Evolutionary conservation across 257 asterid genomes (phyloP), one percentile per base, ranked within the genome.

Genomic region (Echites panduratus): DNA sequence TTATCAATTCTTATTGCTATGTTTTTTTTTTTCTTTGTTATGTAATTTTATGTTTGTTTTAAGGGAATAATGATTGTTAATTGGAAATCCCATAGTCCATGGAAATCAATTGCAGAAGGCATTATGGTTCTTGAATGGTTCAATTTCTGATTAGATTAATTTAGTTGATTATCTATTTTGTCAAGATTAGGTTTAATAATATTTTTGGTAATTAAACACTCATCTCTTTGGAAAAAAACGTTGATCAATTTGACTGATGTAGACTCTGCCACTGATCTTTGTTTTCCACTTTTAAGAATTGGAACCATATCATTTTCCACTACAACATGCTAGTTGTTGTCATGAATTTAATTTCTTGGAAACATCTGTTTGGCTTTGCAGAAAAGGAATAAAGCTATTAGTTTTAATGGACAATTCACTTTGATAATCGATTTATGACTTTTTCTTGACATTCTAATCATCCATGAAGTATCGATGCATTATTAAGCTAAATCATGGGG

Each of bases 291-390:
- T 59, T 57, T 35, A 20, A 59, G 22, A 61, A 70, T 61, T 70
- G 79, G 63, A 76, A 61, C 56, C 62, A 45, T 26, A 70, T 70
- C 75, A 76, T 38, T 48, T 35, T 48, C 75, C 79, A 70, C 72
- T 70, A 76, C 71, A 49, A 19, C 50, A 17, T 56, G 44, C 20
- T 75, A 29, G 74, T 56, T 56, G 48, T 29, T 44, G 9, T 67
- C 61, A 61, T 40, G 56, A 59, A 7, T 44, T 48, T 47, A 65
- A 35, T 52, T 61, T 38, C 49, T 38, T 73, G 13, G 13, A 4
- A 64, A 32, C 73, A 24, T 43, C 11, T 52, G 49, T 32, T 62
- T 43, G 29, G 9, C 64, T 50, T n/a, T 49, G 14, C 58, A 32
- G 48, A 19, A 66, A 41, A 65, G 26, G 43, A 19, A 66, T 50